Percentiles rank a stretch among this genome's conserved stretches.
Conservation (phyloP, 2,329 filamentous ascomycete genomes). For the Alternaria sp. region DNA sequence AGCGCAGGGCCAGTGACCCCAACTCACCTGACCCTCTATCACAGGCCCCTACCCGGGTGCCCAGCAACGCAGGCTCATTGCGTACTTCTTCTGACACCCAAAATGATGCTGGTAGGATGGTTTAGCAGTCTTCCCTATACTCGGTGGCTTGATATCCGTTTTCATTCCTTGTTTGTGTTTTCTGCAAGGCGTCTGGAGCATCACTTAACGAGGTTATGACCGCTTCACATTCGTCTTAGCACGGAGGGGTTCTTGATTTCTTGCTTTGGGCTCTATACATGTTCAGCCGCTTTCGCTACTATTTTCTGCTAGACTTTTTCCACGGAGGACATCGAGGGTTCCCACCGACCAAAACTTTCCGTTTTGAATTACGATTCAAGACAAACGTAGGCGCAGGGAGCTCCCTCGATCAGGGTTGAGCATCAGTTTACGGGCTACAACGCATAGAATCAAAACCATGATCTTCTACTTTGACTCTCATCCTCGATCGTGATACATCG, state of each 20-base stretch:
- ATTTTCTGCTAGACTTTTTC: background rate
- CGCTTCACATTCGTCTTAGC: background rate
- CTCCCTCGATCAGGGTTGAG: constrained; percentile 38
- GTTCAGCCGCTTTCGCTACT: background rate
- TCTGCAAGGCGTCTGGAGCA: background rate
- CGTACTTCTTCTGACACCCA: constrained; percentile 21
- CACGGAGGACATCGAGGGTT: background rate
- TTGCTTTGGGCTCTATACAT: background rate
- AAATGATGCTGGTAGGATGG: constrained; percentile 17
- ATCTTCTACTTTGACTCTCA: background rate
- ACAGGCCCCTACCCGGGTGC: constrained; percentile 31
- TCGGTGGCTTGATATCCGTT: background rate
- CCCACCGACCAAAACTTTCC: constrained; percentile 5
- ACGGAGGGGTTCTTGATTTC: background rate
- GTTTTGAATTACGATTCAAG: constrained; percentile 13
- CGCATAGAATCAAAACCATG: background rate
- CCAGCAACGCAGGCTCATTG: constrained; percentile 20
- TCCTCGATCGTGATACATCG: background rate
- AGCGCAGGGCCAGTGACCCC: constrained; percentile 19
- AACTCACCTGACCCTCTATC: constrained; percentile 15
- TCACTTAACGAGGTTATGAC: background rate
- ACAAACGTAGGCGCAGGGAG: constrained; percentile 37
- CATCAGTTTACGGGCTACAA: constrained; percentile 34
- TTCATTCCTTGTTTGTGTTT: background rate
- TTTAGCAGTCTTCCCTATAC: background rate